Evolutionary conservation across 2,329 filamentous ascomycete genomes (phyloP).

Genomic region (Colletotrichum lindemuthianum): DNA sequence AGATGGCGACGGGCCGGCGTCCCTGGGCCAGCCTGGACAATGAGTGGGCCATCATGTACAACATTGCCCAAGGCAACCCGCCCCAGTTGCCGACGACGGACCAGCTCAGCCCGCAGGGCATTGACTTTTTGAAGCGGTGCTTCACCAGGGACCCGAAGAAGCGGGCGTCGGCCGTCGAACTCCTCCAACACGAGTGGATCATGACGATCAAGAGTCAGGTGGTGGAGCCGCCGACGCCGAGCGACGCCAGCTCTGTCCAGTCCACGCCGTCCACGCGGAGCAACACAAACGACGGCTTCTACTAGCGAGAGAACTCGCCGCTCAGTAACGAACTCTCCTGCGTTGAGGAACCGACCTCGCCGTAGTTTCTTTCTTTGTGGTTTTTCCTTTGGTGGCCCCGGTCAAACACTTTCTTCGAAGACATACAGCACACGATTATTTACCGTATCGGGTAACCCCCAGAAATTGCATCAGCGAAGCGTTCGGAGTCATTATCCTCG

Average conservation of each 20-base stretch:
- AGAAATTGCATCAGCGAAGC: slow-evolving; percentile 39
- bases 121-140: slow-evolving; percentile 89
- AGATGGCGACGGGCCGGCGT: slow-evolving; percentile 94
- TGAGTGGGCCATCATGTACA: slow-evolving; percentile 99
- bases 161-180: slow-evolving; percentile 83
- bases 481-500: slow-evolving; percentile 37
- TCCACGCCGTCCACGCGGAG: slow-evolving; percentile 38
- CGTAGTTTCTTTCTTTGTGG: too few species aligned
- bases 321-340: neutral
- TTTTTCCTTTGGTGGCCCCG: too few species aligned
- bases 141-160: slow-evolving; percentile 85
- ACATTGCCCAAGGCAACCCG: slow-evolving; percentile 96
- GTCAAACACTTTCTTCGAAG: slow-evolving; percentile 1
- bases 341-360: neutral
- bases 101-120: slow-evolving; percentile 83
- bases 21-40: slow-evolving; percentile 98
- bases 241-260: slow-evolving; percentile 59
- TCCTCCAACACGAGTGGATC: slow-evolving; percentile 95
- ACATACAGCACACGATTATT: slow-evolving; percentile 13
- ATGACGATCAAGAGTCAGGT: slow-evolving; percentile 72
- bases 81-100: slow-evolving; percentile 84
- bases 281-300: slow-evolving; percentile 37
- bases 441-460: slow-evolving; percentile 23
- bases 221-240: slow-evolving; percentile 71
- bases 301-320: slow-evolving; percentile 29